These are phyloP conservation scores for Neurospora tetrasperma DNA, from an alignment of 495 filamentous ascomycete genomes.

Conservation along the genomic window DNA sequence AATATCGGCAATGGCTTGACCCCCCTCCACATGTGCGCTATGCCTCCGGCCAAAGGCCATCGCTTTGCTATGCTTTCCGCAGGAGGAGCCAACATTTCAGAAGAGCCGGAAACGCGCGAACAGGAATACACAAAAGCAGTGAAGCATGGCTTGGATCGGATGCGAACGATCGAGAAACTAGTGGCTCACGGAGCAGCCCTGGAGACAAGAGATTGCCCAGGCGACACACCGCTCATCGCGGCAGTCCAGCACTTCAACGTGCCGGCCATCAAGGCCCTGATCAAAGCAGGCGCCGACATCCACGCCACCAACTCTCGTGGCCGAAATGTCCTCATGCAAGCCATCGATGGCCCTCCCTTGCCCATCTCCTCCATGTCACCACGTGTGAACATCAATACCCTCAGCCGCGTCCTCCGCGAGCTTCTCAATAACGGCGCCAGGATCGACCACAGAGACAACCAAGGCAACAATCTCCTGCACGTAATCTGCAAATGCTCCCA, in stretches of 20 bases:
- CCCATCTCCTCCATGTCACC: background rate
- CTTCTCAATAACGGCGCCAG: constrained; percentile 14
- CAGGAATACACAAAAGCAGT: background rate
- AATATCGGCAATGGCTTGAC: constrained; percentile 10
- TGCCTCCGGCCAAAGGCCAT: constrained; percentile 15
- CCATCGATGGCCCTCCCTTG: constrained; percentile 12
- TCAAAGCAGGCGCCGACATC: constrained; percentile 12
- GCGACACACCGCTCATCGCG: constrained; percentile 22
- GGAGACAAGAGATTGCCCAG: constrained; percentile 16
- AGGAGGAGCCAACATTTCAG: constrained; percentile 7
- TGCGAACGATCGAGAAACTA: constrained; percentile 22
- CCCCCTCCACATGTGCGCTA: constrained; percentile 23
- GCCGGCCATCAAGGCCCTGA: constrained; percentile 12
- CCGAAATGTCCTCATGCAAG: constrained; percentile 9
- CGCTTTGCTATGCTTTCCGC: background rate
- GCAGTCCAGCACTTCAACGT: constrained; percentile 16
- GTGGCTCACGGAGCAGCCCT: constrained; percentile 20
- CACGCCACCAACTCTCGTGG: constrained; percentile 11
- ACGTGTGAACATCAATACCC: background rate
- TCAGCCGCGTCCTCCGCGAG: constrained; percentile 9
- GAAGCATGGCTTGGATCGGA: background rate
- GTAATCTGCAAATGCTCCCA: constrained; percentile 15
- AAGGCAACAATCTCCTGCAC: constrained; percentile 16
- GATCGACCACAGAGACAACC: constrained; percentile 8
- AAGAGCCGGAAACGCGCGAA: background rate